Base-by-base conservation (phyloP, 1,284 basidiomycete species). In the Malassezia slooffiae region DNA sequence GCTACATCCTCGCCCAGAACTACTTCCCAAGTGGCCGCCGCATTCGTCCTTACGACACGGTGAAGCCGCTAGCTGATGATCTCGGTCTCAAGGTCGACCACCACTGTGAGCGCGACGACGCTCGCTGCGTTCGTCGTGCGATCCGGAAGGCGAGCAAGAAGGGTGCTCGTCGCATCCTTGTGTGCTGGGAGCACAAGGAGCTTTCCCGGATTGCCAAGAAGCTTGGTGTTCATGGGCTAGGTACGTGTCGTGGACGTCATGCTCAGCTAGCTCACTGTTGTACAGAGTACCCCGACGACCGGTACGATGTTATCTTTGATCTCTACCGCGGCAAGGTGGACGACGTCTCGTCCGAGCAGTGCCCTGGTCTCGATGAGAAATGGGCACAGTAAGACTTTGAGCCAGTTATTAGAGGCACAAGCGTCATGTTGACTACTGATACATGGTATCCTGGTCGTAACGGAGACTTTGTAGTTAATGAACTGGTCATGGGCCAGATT, bases 71-170 rank as follows among this genome's bases (percentile, higher is more conserved):
- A 13, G 67, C 66, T 1, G 31, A 58, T 7, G 48, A 56, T 28
- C 54, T 70, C 9, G 63, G 62, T 7, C 37, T 71, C 15, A 43
- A 31, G 7, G 56, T 71, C 31, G 59, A 70, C 47, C 57, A 60
- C 16, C 45, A 52, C 23, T 71, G 65, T 49, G 57, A 68, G 20
- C 53, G 59, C 20, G 59, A 67, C 29, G 69, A 70, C 26, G 34
- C 53, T 10, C 38, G 53, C 31, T 69, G 69, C 42, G 69, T 63
- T 1, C 36, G 43, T 9, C 27, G 42, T 10, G 43, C 52, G 23
- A 55, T 70, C 10, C 32, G 43, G n/a, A 37, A 41, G 20, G 67
- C 62, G n/a, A 57, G 50, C 5, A 36, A 38, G 2, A 52, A 50
- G 3, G 48, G 44, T 24, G 40, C 48, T 21, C 34, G 42, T 32